Percentiles rank a stretch among this genome's conserved stretches.
Evolutionary conservation across 345 rosid species (phyloP).

Genomic region (Bretschneidera sinensis): DNA sequence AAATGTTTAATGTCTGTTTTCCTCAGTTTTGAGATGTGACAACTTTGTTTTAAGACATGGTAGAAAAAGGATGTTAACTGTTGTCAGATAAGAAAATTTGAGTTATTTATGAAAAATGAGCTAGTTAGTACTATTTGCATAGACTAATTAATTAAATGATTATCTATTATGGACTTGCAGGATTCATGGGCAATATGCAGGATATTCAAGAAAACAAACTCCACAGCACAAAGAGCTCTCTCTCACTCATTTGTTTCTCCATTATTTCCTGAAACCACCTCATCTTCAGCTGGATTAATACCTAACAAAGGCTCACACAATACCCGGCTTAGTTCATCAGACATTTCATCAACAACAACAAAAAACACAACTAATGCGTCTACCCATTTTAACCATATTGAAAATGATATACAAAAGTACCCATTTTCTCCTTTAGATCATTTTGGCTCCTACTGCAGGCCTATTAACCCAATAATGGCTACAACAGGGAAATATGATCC

Average conservation of each 20-base stretch:
- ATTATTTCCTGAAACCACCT: conserved; percentile 36
- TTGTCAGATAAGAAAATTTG: no score
- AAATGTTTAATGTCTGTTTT: no score
- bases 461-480: conserved; percentile 17
- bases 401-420: conserved; percentile 22
- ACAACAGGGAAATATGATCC: conserved; percentile 10
- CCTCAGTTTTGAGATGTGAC: no score
- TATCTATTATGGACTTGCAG: conserved; percentile 43
- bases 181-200: conserved; percentile 93
- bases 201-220: conserved; percentile 82
- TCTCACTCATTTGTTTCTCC: conserved; percentile 72
- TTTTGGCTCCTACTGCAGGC: conserved; percentile 32
- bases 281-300: no score
- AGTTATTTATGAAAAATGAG: no score
- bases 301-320: no score
- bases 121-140: no score
- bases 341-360: no score
- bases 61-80: no score
- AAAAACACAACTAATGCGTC: conserved; percentile 25
- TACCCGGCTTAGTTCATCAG: no score
- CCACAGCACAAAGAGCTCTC: conserved; percentile 65
- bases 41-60: no score
- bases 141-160: no score
- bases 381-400: conserved; percentile 33
- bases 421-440: conserved; percentile 33